These are phyloP conservation scores for Phoma sp. DNA, from an alignment of 2,329 filamentous ascomycete genomes.

Conservation along the genomic window DNA sequence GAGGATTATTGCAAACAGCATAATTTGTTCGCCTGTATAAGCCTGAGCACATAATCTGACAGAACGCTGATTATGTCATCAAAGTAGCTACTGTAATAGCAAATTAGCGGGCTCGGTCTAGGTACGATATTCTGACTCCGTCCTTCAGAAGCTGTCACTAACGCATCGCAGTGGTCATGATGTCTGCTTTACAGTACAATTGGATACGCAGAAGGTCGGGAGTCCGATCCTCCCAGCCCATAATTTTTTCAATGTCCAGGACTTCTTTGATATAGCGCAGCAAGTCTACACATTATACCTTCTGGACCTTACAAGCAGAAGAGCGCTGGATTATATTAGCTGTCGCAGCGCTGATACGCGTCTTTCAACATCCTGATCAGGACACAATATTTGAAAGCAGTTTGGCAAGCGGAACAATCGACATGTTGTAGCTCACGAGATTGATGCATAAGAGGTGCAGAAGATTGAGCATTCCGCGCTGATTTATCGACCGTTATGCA, in stretches of 20 bases:
- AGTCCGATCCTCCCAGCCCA: constrained; percentile 44
- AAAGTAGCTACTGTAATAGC: background rate
- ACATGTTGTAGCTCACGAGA: too few species aligned
- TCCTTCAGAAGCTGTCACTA: background rate
- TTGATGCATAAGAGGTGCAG: too few species aligned
- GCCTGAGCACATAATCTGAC: background rate
- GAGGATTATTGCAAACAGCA: background rate
- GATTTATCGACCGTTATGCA: too few species aligned
- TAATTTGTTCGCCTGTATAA: background rate
- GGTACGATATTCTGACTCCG: background rate
- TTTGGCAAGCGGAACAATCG: too few species aligned
- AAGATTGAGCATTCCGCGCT: too few species aligned
- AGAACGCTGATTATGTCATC: background rate
- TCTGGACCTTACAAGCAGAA: too few species aligned
- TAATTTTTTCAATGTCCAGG: constrained; percentile 21
- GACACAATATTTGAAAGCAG: too few species aligned
- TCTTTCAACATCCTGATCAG: too few species aligned
- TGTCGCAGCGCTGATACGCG: too few species aligned
- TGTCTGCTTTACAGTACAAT: constrained; percentile 45
- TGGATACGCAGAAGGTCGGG: constrained; percentile 43
- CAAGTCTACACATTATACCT: too few species aligned
- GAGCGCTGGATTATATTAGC: too few species aligned
- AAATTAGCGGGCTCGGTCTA: background rate
- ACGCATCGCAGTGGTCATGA: constrained; percentile 41
- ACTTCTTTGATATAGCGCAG: too few species aligned